These are phyloP conservation scores for Diospyros kaki DNA, from an alignment of 148 eudicot species.

Conservation along the genomic window DNA sequence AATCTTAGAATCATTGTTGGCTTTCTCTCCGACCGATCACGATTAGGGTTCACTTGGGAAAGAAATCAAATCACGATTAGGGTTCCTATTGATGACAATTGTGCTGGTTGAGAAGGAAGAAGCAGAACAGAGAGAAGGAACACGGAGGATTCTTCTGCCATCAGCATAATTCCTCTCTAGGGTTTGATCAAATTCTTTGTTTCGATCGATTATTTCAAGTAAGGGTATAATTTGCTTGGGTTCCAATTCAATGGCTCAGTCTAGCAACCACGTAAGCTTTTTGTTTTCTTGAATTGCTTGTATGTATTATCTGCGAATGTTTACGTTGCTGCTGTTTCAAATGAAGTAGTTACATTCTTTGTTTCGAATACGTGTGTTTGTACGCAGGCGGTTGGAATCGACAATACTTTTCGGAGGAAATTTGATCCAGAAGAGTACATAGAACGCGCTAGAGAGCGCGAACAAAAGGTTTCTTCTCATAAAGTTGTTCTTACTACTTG, in stretches of 20 bases:
- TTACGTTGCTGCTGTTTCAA: not conserved
- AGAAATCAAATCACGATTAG: too few species aligned
- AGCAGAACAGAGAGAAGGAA: too few species aligned
- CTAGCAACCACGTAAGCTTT: slow-evolving; percentile 39
- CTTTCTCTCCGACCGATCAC: too few species aligned
- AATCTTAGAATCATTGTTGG: too few species aligned
- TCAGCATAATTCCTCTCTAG: too few species aligned
- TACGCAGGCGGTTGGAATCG: slow-evolving; percentile 75
- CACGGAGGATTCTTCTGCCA: too few species aligned
- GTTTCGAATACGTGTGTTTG: not conserved
- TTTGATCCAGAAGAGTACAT: slow-evolving; percentile 87
- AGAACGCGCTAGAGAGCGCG: slow-evolving; percentile 93
- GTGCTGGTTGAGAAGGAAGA: too few species aligned
- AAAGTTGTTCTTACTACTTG: not conserved
- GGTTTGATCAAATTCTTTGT: not conserved
- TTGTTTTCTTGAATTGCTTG: not conserved
- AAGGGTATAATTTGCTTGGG: not conserved
- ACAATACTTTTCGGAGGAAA: slow-evolving; percentile 88
- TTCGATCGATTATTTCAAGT: not conserved
- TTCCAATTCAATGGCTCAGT: slow-evolving; percentile 38
- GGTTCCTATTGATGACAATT: too few species aligned
- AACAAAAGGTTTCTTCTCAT: slow-evolving; percentile 54
- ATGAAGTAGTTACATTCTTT: not conserved
- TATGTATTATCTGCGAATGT: too few species aligned
- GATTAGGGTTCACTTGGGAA: too few species aligned